These are phyloP conservation scores for Gyromitra esculenta DNA, from an alignment of 2,329 filamentous ascomycete genomes.

Conservation along the genomic window DNA sequence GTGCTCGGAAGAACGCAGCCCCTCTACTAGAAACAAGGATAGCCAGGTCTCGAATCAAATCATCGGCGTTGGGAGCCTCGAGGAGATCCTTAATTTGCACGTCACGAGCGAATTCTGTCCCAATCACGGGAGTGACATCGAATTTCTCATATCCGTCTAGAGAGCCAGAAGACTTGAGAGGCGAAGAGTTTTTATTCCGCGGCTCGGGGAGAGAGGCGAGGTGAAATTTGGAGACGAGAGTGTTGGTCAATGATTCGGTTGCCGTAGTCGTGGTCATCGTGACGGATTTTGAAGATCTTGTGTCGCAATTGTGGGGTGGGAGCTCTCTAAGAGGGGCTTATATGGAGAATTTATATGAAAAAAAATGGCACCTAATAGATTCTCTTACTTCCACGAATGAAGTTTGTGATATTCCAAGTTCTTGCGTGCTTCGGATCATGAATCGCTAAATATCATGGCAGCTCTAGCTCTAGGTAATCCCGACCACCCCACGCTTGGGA, in stretches of 20 bases:
- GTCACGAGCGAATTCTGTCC: constrained; percentile 68
- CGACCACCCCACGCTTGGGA: background rate
- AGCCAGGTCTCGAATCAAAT: constrained; percentile 72
- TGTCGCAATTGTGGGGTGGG: background rate
- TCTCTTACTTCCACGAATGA: background rate
- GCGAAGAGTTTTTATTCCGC: constrained; percentile 26
- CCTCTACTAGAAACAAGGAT: constrained; percentile 75
- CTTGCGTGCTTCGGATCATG: constrained; percentile 18
- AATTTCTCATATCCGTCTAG: constrained; percentile 24
- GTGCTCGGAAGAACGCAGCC: constrained; percentile 75
- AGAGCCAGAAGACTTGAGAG: constrained; percentile 20
- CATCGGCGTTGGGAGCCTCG: constrained; percentile 70
- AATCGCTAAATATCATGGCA: background rate
- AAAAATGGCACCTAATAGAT: background rate
- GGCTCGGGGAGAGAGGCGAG: constrained; percentile 3
- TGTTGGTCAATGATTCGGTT: background rate
- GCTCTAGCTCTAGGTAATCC: background rate
- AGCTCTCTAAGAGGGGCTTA: background rate
- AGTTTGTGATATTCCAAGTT: constrained; percentile 4
- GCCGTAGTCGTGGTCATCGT: constrained; percentile 15
- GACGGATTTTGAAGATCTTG: background rate
- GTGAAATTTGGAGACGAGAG: constrained; percentile 2
- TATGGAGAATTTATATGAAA: background rate
- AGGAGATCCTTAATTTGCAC: constrained; percentile 70
- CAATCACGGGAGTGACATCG: constrained; percentile 71